Evolutionary conservation across 2,329 filamentous ascomycete species (phyloP).

Genomic region (Verticillium longisporum): DNA sequence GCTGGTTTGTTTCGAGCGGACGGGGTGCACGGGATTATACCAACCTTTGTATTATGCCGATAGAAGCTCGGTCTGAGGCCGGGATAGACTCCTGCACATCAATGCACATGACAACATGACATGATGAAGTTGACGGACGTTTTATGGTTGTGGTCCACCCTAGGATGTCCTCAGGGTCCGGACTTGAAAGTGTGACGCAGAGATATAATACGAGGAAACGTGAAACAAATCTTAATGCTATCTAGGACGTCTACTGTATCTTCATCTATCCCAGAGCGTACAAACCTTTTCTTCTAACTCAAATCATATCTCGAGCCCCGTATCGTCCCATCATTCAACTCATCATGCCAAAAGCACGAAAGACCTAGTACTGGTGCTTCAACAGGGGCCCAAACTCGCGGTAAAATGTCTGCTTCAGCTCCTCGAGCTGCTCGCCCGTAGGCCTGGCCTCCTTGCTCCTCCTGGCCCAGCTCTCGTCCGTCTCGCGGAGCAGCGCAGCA

Average conservation of each 20-base stretch:
- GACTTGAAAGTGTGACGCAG: no score
- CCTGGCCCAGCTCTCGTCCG: conserved; percentile 36
- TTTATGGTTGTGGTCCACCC: neutral
- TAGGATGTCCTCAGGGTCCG: no score
- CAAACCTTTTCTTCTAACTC: no score
- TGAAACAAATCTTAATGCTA: neutral
- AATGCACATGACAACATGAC: neutral
- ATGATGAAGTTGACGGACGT: neutral
- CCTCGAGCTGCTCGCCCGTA: conserved; percentile 37
- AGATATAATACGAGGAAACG: neutral
- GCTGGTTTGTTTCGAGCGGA: neutral
- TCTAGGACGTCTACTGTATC: neutral
- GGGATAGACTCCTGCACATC: neutral
- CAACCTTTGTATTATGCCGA: conserved; percentile 14
- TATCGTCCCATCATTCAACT: neutral
- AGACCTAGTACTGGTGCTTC: conserved; percentile 25
- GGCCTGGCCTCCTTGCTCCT: conserved; percentile 32
- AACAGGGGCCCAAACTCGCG: conserved; percentile 21
- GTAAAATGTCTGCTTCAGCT: conserved; percentile 32
- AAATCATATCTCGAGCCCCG: neutral
- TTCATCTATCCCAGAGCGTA: no score
- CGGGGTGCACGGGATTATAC: conserved; percentile 11
- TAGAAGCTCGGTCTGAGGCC: conserved; percentile 8
- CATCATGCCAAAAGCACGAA: neutral
- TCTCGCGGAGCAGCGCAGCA: conserved; percentile 41